Conservation (phyloP, 306 rosid genomes). For the Lotus japonicus region DNA sequence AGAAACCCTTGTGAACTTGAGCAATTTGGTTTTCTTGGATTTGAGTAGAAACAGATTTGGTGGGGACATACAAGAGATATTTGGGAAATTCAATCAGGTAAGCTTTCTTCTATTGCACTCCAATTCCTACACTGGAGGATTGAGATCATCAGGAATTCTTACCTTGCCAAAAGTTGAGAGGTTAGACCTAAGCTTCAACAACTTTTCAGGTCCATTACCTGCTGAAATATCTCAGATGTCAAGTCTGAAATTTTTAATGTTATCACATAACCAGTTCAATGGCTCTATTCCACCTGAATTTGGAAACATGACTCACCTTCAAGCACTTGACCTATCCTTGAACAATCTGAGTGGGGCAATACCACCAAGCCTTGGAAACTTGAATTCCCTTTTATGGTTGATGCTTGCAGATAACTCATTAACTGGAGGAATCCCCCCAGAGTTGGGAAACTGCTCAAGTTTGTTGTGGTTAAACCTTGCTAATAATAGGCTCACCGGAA, state of each 20-base stretch:
- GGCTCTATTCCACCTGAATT: slow-evolving; percentile 59
- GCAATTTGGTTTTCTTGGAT: slow-evolving; percentile 67
- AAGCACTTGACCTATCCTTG: slow-evolving; percentile 75
- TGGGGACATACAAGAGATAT: slow-evolving; percentile 59
- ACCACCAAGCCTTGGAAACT: slow-evolving; percentile 70
- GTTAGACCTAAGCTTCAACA: slow-evolving; percentile 67
- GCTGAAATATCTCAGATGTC: slow-evolving; percentile 54
- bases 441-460: slow-evolving; percentile 74
- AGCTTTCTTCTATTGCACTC: slow-evolving; percentile 63
- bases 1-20: slow-evolving; percentile 47
- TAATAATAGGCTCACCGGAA: slow-evolving; percentile 64
- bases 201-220: slow-evolving; percentile 74
- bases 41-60: slow-evolving; percentile 67
- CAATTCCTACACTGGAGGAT: slow-evolving; percentile 64
- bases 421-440: slow-evolving; percentile 61
- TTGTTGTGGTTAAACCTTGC: slow-evolving; percentile 91
- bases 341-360: slow-evolving; percentile 65
- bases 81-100: slow-evolving; percentile 63
- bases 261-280: slow-evolving; percentile 67
- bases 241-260: slow-evolving; percentile 53
- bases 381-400: slow-evolving; percentile 79
- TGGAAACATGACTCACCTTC: slow-evolving; percentile 51
- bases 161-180: slow-evolving; percentile 45
- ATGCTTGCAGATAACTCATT: slow-evolving; percentile 82
- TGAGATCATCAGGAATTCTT: slow-evolving; percentile 63